Evolutionary conservation across 1,139 yeast genomes (phyloP).

Genomic region (Kazachstania sp.): DNA sequence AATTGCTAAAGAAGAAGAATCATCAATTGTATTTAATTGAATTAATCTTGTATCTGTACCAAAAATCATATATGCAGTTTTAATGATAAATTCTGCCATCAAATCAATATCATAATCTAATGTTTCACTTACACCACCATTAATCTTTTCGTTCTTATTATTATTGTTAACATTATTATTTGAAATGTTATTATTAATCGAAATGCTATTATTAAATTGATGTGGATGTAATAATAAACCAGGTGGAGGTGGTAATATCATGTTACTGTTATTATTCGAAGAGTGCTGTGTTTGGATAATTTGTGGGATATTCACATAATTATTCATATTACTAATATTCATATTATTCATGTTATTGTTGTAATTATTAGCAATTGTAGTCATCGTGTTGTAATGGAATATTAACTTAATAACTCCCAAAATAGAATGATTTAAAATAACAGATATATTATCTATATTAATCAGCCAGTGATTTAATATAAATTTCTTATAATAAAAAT

Average conservation of each 20-base stretch:
- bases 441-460: too few species aligned
- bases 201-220: background rate
- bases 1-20: background rate
- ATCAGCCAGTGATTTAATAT: too few species aligned
- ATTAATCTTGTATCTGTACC: slow-evolving; percentile 35
- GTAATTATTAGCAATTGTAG: background rate
- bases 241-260: slow-evolving; percentile 8
- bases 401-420: background rate
- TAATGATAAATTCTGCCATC: slow-evolving; percentile 63
- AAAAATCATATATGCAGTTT: slow-evolving; percentile 49
- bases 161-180: too few species aligned
- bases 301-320: too few species aligned
- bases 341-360: too few species aligned
- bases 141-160: slow-evolving; percentile 28
- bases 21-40: background rate
- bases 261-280: background rate
- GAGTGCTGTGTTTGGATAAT: too few species aligned
- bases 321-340: too few species aligned
- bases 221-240: slow-evolving; percentile 4
- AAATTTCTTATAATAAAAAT: too few species aligned
- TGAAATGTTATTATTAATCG: too few species aligned
- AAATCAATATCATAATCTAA: slow-evolving; percentile 68
- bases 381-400: background rate
- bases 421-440: too few species aligned
- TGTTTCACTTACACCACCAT: slow-evolving; percentile 71